Evolutionary conservation across 176 grass and related monocot species (phyloP).

Genomic region (Tillandsia leiboldiana): DNA sequence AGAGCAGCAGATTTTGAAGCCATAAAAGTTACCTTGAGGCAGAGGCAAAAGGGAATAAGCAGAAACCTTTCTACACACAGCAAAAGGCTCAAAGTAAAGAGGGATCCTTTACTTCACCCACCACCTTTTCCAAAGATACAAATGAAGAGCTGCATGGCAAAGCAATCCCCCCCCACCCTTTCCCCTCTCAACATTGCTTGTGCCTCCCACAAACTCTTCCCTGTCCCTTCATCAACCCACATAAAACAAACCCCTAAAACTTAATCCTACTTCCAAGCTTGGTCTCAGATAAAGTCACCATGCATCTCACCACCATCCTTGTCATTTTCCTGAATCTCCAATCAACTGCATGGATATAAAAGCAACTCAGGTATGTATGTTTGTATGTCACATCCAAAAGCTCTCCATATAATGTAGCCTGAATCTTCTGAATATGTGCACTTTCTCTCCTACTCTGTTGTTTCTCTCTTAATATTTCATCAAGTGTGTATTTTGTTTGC

Average conservation of each 20-base stretch:
- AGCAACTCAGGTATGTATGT: conserved; percentile 13
- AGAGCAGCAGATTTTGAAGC: too few species aligned
- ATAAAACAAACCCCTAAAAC: conserved; percentile 4
- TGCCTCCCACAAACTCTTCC: conserved; percentile 27
- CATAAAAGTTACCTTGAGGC: conserved; percentile 7
- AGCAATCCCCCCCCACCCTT: conserved; percentile 36
- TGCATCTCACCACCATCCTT: not conserved
- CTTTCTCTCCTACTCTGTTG: too few species aligned
- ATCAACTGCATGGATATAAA: conserved; percentile 5
- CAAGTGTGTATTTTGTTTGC: too few species aligned
- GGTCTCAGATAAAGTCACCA: conserved; percentile 9
- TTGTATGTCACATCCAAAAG: too few species aligned
- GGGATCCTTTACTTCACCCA: conserved; percentile 41
- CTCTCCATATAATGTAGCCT: too few species aligned
- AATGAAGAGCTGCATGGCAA: conserved; percentile 35
- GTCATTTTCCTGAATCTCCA: not conserved
- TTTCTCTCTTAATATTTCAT: too few species aligned
- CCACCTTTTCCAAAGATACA: conserved; percentile 9
- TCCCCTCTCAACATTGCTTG: conserved; percentile 19
- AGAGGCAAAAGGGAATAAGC: conserved; percentile 18
- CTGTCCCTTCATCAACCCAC: conserved; percentile 16
- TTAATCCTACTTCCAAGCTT: conserved; percentile 29
- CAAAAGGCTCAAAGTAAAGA: conserved; percentile 9
- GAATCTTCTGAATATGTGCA: too few species aligned
- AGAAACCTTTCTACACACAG: conserved; percentile 16